Base-by-base conservation (phyloP, 768 basidiomycete species). In the Mycena polygramma region DNA sequence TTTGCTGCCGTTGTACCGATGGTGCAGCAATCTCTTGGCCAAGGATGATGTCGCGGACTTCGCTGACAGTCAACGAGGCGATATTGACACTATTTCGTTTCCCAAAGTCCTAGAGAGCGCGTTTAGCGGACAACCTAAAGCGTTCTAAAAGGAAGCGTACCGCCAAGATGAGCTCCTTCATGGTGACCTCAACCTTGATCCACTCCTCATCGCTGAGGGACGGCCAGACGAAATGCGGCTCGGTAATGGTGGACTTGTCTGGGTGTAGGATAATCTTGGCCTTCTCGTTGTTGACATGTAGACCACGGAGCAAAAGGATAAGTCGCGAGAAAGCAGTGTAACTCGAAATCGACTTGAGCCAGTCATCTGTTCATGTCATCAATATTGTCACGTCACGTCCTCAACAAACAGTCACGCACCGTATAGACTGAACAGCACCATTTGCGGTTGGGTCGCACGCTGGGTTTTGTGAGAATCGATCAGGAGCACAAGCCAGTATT, bases 261-360 rank as follows among this genome's bases (percentile, higher is more conserved):
- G 98, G 98, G 73, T 97, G 96, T 45, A 99, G 85, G 72, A 99
- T 96, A 75, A 99, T 93, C 87, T 99, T 99, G 35, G 98, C 96
- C 85, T 99, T 99, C 80, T 99, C 98, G 77, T 99, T 98, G 83
- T 99, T 99, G 82, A 99, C 98, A 80, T 99, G 98, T 37, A 99
- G 87, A 45, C 95, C 97, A 82, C 98, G 97, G 26, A 99, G 89
- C 36, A 99, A 89, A n/a, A 99, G 89, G 73, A 99, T 98, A 48
- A 99, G 86, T 64, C 98, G 94, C 35, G 97, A 99, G 88, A 99
- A 99, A 17, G 98, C 98, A 19, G 98, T 99, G 81, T 98, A 99
- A 75, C 95, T 97, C 58, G 98, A 99, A 76, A 99, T 97, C 17
- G 95, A 96, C 85, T 98, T 98, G 77, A 99, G 87, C 98, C 98